Evolutionary conservation across 177 flowering plant genomes (phyloP), one percentile per base, ranked within the genome.

Genomic region (Vitis hybrid): DNA sequence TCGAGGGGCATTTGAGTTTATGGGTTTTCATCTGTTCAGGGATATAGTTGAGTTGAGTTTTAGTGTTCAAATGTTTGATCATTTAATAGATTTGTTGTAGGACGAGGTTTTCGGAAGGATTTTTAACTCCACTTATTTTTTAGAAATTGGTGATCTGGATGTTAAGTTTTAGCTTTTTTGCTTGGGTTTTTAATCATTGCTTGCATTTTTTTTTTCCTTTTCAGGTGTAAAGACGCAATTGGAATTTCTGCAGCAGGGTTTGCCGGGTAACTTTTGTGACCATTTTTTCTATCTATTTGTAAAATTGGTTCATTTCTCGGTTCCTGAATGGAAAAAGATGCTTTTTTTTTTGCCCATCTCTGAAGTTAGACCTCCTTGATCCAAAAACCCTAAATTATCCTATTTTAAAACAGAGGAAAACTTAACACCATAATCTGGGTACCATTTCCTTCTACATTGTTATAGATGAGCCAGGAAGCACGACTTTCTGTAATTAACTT

Each of bases 161-260:
- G 20, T 55, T 66, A 50, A 10, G 27, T 60, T 48, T 63, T 68
- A 15, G 57, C 8, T 49, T 24, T 61, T 14, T 50, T 30, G 58
- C 1, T 63, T 59, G 32, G 17, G 2, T 48, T 11, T 41, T 8
- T 21, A 12, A 51, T n/a, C 9, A 15, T 60, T 6, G 21, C 21
- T 41, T 57, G 18, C 32, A 8, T 2, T 17, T 61, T 12, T 12
- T 52, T 18, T 21, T 30, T 69, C n/a, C 13, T 63, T 49, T 72
- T 41, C 74, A 94, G 97, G 98, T 41, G 81, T 86, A 71, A 90
- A 87, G 77, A 77, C 87, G 15, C 98, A 94, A 59, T 80, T 92
- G 87, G 98, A 94, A 66, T 92, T 83, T 86, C 90, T 94, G 73
- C 97, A 91, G 74, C 97, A 89, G 78, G 89, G 94, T 17, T 85